Percentiles rank a stretch among this genome's conserved stretches.
These are phyloP conservation scores for Picochlorum sp. DNA, from an alignment of 139 green algal species.

Conservation along the genomic window DNA sequence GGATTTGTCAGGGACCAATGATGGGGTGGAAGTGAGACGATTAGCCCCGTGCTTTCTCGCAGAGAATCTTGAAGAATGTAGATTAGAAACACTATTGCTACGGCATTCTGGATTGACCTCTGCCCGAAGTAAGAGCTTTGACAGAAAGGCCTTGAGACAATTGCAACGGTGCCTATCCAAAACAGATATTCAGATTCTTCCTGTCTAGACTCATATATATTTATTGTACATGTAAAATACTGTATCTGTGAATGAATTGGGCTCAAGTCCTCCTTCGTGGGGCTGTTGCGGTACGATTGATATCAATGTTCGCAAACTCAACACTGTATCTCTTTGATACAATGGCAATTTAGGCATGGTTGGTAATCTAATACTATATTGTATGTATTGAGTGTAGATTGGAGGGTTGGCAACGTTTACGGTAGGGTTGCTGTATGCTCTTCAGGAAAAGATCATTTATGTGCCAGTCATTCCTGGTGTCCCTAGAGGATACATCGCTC, in stretches of 20 bases:
- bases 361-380: not conserved
- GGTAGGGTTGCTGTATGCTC: conserved; percentile 54
- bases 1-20: not conserved
- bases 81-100: not conserved
- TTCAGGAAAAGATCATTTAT: conserved; percentile 80
- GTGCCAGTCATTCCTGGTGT: conserved; percentile 66
- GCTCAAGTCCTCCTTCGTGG: not conserved
- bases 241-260: not conserved
- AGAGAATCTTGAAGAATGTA: not conserved
- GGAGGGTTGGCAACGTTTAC: conserved; percentile 38
- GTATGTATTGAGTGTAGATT: conserved; percentile 28
- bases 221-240: not conserved
- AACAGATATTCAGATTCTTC: not conserved
- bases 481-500: conserved; percentile 36
- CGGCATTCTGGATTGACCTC: not conserved
- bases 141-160: not conserved
- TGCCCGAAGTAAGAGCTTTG: not conserved
- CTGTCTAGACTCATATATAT: not conserved
- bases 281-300: not conserved
- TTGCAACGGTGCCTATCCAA: not conserved
- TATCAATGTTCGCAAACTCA: too few relatives aligned
- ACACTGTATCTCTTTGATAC: too few relatives aligned
- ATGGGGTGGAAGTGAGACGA: not conserved
- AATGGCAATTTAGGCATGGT: not conserved
- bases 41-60: not conserved